Base-by-base conservation (phyloP, 371 early-diverging fungal genomes). In the Gilbertella persicaria region DNA sequence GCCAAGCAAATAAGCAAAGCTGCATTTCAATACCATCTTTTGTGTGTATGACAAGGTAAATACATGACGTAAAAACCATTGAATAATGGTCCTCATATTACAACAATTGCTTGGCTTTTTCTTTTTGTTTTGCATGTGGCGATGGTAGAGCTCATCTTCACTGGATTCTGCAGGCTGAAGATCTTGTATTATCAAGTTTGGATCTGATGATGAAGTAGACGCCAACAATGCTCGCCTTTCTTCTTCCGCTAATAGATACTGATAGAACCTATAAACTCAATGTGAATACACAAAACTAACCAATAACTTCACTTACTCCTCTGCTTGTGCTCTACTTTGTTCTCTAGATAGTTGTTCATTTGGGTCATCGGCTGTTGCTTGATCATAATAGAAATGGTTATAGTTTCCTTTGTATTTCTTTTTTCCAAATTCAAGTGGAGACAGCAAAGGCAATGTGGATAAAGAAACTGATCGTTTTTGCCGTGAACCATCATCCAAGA, bases 161-260 rank as follows among this genome's bases (percentile, higher is more conserved):
- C 58, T 98, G 93, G 92, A 89, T 96, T 69, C 85, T 94, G n/a
- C 71, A 93, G 62, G 99, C 96, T 72, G 92, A 95, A 19, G 97
- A 92, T 50, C 82, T 90, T 62, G 94, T 93, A 60, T 95, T 92
- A 55, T 62, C 38, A 38, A 37, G n/a, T 47, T 50, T 17, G 56
- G 62, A 23, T 51, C 45, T 12, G 56, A 51, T 13, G 56, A 28
- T 16, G 52, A 35, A 9, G 46, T 36, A 28, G 39, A 29, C 12
- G 35, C 25, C 23, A 52, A 40, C 2, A 46, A 29, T 4, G 45
- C 30, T 41, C 48, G 17, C 36, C 52, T 46, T 21, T 53, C 48
- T 43, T 47, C 53, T 28, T 58, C 52, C 26, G 51, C 48, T 7
- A 58, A 26, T 21, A 58, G 21, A 5, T 55, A 46, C 21, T 55